phyloP scores from a whole-genome alignment of 192 early-diverging fungal genomes.

The Haplosporangium gracile region DNA sequence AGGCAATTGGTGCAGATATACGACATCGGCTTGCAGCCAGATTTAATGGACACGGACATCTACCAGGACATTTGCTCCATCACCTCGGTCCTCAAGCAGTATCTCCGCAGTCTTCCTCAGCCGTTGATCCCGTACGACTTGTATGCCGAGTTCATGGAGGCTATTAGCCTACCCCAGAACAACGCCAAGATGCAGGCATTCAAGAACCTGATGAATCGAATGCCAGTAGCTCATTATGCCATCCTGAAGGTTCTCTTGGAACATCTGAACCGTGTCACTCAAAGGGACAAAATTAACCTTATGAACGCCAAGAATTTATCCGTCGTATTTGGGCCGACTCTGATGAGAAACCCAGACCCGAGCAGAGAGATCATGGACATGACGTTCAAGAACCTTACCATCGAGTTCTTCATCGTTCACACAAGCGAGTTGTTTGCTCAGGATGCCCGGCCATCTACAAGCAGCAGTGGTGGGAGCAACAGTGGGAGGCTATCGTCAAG shows the following conservation, averaged over 20 bases:
- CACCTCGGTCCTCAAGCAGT: constrained; percentile 82
- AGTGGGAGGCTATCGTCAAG: constrained; percentile 1
- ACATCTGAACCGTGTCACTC: constrained; percentile 74
- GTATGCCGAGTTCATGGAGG: constrained; percentile 73
- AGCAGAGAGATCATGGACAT: constrained; percentile 79
- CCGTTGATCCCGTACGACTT: constrained; percentile 76
- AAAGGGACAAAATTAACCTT: constrained; percentile 75
- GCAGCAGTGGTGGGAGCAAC: background rate
- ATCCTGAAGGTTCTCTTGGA: constrained; percentile 72
- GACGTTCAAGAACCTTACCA: constrained; percentile 74
- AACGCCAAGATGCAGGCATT: constrained; percentile 60
- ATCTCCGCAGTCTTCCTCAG: constrained; percentile 78
- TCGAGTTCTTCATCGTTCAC: constrained; percentile 76
- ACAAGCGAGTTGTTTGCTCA: constrained; percentile 38
- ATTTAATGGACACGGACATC: constrained; percentile 60
- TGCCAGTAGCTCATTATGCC: constrained; percentile 71
- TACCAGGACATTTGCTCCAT: constrained; percentile 78
- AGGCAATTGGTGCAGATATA: constrained; percentile 72
- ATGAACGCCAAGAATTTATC: constrained; percentile 95
- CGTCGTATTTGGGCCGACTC: constrained; percentile 93
- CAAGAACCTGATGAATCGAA: constrained; percentile 55
- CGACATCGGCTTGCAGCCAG: constrained; percentile 58
- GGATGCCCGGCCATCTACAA: background rate
- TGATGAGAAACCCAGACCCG: constrained; percentile 76
- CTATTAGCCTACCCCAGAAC: constrained; percentile 52